A percentile compares a stretch with the other conserved stretches of the same genome.
These are phyloP conservation scores for Hanseniaspora singularis DNA, from an alignment of 805 yeast species.

Conservation along the genomic window DNA sequence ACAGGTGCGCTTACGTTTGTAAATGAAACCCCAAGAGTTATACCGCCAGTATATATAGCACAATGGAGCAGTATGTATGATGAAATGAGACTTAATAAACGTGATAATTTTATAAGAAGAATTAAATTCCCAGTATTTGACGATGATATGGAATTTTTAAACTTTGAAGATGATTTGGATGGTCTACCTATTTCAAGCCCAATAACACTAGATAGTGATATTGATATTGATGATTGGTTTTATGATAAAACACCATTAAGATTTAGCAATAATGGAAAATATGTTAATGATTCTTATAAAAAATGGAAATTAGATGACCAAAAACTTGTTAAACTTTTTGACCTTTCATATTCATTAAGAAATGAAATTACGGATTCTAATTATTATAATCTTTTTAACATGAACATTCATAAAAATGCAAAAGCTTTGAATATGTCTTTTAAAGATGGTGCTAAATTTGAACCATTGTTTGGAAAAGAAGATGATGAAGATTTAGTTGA, in stretches of 20 bases:
- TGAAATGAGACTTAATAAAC: constrained; percentile 85
- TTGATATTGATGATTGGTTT: constrained; percentile 67
- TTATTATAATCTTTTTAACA: constrained; percentile 61
- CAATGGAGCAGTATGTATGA: constrained; percentile 95
- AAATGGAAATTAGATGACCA: constrained; percentile 54
- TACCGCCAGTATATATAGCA: constrained; percentile 80
- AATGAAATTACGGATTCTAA: constrained; percentile 49
- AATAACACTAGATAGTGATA: constrained; percentile 50
- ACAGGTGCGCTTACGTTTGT: constrained; percentile 95
- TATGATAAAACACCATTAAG: constrained; percentile 69
- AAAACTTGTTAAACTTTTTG: constrained; percentile 52
- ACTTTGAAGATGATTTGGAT: constrained; percentile 69
- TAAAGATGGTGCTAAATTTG: constrained; percentile 95
- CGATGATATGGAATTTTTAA: constrained; percentile 89
- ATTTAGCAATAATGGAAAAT: constrained; percentile 52
- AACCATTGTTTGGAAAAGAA: constrained; percentile 60
- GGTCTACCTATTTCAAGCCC: constrained; percentile 63
- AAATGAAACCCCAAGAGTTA: constrained; percentile 80
- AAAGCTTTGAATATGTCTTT: constrained; percentile 77
- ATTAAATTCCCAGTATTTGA: constrained; percentile 93
- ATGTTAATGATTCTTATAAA: constrained; percentile 43
- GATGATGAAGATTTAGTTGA: constrained; percentile 53
- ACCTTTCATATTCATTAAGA: constrained; percentile 59
- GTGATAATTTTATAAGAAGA: constrained; percentile 80
- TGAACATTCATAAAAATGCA: constrained; percentile 73